Evolutionary conservation across 768 basidiomycete species (phyloP).

Genomic region (Phlebiopsis flavidoalba): DNA sequence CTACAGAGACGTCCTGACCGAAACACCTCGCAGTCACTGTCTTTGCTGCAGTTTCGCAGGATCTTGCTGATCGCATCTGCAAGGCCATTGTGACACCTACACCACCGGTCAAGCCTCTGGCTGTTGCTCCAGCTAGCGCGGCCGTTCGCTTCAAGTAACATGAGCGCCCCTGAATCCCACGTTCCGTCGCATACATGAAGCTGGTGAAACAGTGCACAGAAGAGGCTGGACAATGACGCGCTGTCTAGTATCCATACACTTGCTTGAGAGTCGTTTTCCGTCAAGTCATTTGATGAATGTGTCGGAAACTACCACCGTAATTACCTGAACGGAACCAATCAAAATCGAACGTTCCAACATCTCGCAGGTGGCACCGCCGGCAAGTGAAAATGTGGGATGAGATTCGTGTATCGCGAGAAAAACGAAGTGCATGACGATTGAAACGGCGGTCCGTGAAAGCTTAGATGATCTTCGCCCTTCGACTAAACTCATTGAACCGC

Average conservation of each 20-base stretch:
- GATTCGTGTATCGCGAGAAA: background rate
- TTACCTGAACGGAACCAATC: background rate
- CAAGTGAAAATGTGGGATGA: background rate
- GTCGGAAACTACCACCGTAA: background rate
- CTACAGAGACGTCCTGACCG: background rate
- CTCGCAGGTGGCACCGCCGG: too few relatives aligned
- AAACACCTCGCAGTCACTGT: slow-evolving; percentile 49
- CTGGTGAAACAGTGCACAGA: background rate
- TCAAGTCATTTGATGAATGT: too few relatives aligned
- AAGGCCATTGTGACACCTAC: slow-evolving; percentile 50
- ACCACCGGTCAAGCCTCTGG: slow-evolving; percentile 51
- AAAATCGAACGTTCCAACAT: background rate
- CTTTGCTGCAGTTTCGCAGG: slow-evolving; percentile 76
- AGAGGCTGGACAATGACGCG: too few relatives aligned
- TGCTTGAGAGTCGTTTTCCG: background rate
- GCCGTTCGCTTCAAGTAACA: slow-evolving; percentile 42
- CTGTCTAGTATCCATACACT: background rate
- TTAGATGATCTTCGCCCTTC: background rate
- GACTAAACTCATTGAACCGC: background rate
- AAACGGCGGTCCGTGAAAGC: background rate
- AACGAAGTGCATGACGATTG: background rate
- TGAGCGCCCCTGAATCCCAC: background rate
- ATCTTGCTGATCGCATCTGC: slow-evolving; percentile 74
- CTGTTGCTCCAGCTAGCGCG: slow-evolving; percentile 54
- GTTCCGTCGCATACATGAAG: background rate